Evolutionary conservation across 768 basidiomycete species (phyloP).

Genomic region (Clitopilus passeckerianus): DNA sequence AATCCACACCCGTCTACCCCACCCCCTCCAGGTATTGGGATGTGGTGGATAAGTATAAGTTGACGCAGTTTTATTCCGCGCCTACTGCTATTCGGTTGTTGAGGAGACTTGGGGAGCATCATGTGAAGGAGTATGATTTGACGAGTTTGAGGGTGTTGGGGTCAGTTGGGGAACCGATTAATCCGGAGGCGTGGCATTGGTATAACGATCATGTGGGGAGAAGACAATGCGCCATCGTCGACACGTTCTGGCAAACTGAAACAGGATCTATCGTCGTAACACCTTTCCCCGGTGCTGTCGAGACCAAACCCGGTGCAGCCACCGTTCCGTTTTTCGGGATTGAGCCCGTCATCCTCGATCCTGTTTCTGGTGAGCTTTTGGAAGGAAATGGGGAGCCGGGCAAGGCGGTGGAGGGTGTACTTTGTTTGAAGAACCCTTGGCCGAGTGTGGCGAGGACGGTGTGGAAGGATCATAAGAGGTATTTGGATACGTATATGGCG

Average conservation of each 20-base stretch:
- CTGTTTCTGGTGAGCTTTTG: conserved; percentile 70
- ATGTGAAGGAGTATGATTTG: conserved; percentile 81
- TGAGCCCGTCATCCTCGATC: conserved; percentile 82
- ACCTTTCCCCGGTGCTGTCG: conserved; percentile 92
- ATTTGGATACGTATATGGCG: conserved; percentile 50
- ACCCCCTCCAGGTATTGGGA: conserved; percentile 97
- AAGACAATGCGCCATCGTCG: conserved; percentile 86
- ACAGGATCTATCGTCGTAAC: conserved; percentile 95
- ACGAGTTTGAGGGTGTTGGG: conserved; percentile 82
- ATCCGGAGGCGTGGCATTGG: conserved; percentile 99
- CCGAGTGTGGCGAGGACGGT: conserved; percentile 93
- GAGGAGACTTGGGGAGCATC: conserved; percentile 72
- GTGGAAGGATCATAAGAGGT: conserved; percentile 86
- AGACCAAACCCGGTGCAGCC: conserved; percentile 94
- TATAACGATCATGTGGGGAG: conserved; percentile 94
- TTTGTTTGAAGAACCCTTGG: conserved; percentile 86
- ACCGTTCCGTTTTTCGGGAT: conserved; percentile 99
- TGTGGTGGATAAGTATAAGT: conserved; percentile 84
- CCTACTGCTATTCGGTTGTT: conserved; percentile 94
- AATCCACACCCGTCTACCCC: conserved; percentile 95
- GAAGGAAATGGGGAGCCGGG: conserved; percentile 44
- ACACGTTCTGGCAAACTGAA: conserved; percentile 97
- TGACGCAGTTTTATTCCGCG: conserved; percentile 95
- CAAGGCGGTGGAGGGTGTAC: conserved; percentile 78
- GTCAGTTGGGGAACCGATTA: conserved; percentile 96